Percentiles rank a stretch among this genome's conserved stretches.
These are phyloP conservation scores for Nakazawaea ambrosiae DNA, from an alignment of 805 yeast genomes.

Conservation along the genomic window DNA sequence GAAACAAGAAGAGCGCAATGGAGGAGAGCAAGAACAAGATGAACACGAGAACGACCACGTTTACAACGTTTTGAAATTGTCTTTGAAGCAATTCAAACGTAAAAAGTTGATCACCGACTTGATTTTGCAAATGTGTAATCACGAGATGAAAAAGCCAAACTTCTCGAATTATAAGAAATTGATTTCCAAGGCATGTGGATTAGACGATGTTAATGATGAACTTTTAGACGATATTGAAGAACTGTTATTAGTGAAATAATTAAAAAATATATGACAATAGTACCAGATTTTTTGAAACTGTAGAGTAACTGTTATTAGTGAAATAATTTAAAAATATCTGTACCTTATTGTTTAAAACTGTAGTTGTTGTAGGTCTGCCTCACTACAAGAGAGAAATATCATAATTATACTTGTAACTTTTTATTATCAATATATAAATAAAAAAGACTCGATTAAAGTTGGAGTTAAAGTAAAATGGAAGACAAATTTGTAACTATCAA, in stretches of 20 bases:
- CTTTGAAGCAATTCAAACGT: slow-evolving; percentile 9
- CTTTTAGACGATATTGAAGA: slow-evolving; percentile 72
- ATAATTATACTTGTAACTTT: too few relatives aligned
- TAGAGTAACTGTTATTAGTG: too few relatives aligned
- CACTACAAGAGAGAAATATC: too few relatives aligned
- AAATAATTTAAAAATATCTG: too few relatives aligned
- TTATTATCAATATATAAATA: too few relatives aligned
- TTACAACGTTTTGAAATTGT: neutral
- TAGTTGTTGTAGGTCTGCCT: too few relatives aligned
- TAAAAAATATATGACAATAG: neutral
- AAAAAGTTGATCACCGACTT: slow-evolving; percentile 7
- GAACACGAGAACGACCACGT: neutral
- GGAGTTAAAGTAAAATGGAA: too few relatives aligned
- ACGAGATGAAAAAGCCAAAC: neutral
- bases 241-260: slow-evolving; percentile 20
- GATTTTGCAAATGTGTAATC: slow-evolving; percentile 1
- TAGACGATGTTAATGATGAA: slow-evolving; percentile 72
- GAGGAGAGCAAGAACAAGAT: too few relatives aligned
- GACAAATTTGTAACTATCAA: neutral
- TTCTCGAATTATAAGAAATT: slow-evolving; percentile 62
- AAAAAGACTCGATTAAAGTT: too few relatives aligned
- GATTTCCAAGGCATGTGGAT: slow-evolving; percentile 70
- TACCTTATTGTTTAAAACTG: too few relatives aligned
- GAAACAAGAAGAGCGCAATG: slow-evolving; percentile 1
- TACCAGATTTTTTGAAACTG: neutral